Base-by-base conservation (phyloP, 257 asterid genomes). In the Jasminum sambac region DNA sequence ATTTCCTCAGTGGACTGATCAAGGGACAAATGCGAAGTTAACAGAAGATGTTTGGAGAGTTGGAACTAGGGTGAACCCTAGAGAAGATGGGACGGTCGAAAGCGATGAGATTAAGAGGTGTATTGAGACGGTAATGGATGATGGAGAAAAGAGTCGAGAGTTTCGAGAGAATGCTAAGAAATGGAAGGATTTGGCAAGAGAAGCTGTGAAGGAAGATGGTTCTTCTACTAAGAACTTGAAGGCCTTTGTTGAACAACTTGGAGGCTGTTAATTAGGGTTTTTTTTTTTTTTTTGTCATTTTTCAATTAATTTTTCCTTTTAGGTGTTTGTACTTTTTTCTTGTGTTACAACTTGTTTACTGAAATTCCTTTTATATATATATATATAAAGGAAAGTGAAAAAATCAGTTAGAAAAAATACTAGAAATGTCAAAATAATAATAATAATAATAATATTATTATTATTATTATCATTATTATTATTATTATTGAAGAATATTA, bases 11-110 rank as follows among this genome's bases (percentile, higher is more conserved):
- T 79, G 87, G 80, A 68, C 83, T 0, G 95, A 86, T 63, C 95
- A 88, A 21, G 77, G 75, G 72, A 84, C 89, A 0, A 88, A 84
- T 46, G 86, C 88, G 0, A 88, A 86, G 86, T 19, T 86, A 79
- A 66, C 84, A 1, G 84, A 84, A 37, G 88, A 86, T 11, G 86
- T 77, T 57, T 88, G 95, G 95, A 60, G 44, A 73, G 70, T 40
- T 0, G 91, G 95, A 10, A 71, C 82, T 8, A 77, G 90, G n/a
- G 94, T 84, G 42, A 66, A 44, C 26, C 57, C 11, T 6, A 46
- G n/a, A 10, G 73, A 60, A 46, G 58, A 63, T 13, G 87, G 84
- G 42, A 26, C 58, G 30, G 87, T 83, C 5, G 81, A 79, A 77
- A 72, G 88, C 30, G 78, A 66, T 11, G 95, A 88, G 82, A 76